phyloP scores from a whole-genome alignment of 139 green algal genomes.

The Asterochloris sp. region DNA sequence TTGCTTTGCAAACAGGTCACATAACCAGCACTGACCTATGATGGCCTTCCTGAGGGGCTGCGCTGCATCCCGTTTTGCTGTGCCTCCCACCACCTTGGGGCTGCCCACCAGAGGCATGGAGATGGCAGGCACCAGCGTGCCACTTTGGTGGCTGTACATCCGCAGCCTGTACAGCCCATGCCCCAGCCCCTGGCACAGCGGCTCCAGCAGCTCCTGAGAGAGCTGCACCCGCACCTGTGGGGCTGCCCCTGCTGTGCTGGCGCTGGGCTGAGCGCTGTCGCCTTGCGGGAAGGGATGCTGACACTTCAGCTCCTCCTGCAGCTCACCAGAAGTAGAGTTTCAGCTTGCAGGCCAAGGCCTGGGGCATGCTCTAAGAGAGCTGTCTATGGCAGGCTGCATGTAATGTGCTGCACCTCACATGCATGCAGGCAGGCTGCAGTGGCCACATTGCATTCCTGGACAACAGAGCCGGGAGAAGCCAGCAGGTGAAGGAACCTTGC shows the following conservation, averaged over 20 bases:
- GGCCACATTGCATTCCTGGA: background rate
- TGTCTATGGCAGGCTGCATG: background rate
- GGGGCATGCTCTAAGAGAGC: background rate
- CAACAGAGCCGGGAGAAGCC: background rate
- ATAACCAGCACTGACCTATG: background rate
- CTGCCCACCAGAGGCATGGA: background rate
- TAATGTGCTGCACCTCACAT: background rate
- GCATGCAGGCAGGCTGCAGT: background rate
- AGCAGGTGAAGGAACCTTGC: background rate
- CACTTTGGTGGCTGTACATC: background rate
- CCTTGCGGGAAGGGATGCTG: background rate
- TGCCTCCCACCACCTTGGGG: background rate
- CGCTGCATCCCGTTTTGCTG: background rate
- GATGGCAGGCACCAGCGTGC: background rate
- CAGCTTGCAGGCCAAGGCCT: too few relatives aligned
- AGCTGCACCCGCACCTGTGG: background rate
- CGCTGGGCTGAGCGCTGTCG: background rate
- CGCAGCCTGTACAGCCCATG: background rate
- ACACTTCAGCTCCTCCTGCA: background rate
- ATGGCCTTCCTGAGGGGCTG: background rate
- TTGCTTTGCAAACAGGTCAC: background rate
- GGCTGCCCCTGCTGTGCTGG: background rate
- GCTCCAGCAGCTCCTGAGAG: background rate
- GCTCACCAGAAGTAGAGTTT: background rate
- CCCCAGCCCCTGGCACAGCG: slow-evolving; percentile 10